These are phyloP conservation scores for Amanita pseudoporphyria DNA, from an alignment of 768 basidiomycete genomes.

Conservation along the genomic window DNA sequence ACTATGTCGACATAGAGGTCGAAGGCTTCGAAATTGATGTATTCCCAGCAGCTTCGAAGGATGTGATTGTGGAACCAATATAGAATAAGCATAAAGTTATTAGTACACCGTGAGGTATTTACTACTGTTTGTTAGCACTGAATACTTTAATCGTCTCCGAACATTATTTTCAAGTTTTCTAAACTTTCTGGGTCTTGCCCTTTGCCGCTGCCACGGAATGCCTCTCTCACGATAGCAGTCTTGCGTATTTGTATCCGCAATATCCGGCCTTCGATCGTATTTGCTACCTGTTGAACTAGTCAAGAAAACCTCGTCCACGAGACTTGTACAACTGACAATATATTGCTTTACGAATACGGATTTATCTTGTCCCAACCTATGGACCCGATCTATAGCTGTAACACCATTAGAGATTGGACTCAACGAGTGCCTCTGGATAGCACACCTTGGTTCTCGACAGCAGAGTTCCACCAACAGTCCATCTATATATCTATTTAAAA, in stretches of 20 bases:
- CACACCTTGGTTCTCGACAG: constrained; percentile 69
- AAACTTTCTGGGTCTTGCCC: constrained; percentile 60
- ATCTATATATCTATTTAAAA: constrained; percentile 42
- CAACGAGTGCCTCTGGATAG: background rate
- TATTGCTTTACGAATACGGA: constrained; percentile 81
- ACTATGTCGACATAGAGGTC: background rate
- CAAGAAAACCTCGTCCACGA: background rate
- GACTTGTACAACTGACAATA: constrained; percentile 42
- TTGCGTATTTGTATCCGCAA: constrained; percentile 79
- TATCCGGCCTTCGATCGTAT: constrained; percentile 76
- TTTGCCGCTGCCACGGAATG: constrained; percentile 50
- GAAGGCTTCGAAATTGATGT: background rate
- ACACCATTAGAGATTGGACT: background rate
- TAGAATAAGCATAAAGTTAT: background rate
- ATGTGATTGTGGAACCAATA: too few species aligned
- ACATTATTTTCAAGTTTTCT: constrained; percentile 77
- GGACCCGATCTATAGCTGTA: constrained; percentile 76
- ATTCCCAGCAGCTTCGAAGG: background rate
- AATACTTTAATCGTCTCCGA: constrained; percentile 34
- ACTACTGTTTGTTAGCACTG: background rate
- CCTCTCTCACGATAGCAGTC: constrained; percentile 79
- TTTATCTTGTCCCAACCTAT: constrained; percentile 76
- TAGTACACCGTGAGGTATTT: background rate
- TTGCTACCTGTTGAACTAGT: constrained; percentile 35
- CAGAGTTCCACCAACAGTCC: constrained; percentile 92